A percentile compares a stretch with the other conserved stretches of the same genome.
Evolutionary conservation across 2,329 filamentous ascomycete species (phyloP).

Genomic region (Mariannaea sp.): DNA sequence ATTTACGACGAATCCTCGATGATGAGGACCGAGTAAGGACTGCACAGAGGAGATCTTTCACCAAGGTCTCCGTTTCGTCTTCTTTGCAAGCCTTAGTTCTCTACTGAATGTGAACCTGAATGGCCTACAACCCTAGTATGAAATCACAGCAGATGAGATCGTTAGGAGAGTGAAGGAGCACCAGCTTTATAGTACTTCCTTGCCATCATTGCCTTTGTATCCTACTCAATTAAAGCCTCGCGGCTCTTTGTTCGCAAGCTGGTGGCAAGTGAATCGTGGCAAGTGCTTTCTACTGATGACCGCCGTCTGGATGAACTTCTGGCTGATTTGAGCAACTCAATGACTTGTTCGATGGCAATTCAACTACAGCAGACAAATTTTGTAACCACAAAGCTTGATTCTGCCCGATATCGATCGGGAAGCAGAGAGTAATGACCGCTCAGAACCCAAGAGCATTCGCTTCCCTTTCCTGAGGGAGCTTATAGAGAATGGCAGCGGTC

Average conservation of each 20-base stretch:
- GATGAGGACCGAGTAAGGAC: background rate
- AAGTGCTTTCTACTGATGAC: background rate
- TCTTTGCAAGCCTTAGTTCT: background rate
- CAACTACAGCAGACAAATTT: background rate
- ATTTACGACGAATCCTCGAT: background rate
- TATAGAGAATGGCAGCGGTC: background rate
- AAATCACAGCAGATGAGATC: background rate
- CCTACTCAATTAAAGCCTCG: background rate
- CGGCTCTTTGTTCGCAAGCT: background rate
- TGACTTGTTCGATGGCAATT: background rate
- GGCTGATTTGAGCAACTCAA: background rate
- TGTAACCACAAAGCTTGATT: background rate
- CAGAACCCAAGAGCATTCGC: background rate
- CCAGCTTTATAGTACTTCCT: background rate
- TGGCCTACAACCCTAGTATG: background rate
- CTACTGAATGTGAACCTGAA: background rate
- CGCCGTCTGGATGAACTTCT: background rate
- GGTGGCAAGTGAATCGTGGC: constrained; percentile 1
- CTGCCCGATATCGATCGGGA: background rate
- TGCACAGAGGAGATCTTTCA: background rate
- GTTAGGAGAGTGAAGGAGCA: background rate
- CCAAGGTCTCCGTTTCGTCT: background rate
- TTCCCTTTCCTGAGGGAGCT: background rate
- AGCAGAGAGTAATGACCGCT: background rate
- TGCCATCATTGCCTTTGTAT: background rate